phyloP scores from a whole-genome alignment of 441 rosid genomes.

The Theobroma grandiflorum region DNA sequence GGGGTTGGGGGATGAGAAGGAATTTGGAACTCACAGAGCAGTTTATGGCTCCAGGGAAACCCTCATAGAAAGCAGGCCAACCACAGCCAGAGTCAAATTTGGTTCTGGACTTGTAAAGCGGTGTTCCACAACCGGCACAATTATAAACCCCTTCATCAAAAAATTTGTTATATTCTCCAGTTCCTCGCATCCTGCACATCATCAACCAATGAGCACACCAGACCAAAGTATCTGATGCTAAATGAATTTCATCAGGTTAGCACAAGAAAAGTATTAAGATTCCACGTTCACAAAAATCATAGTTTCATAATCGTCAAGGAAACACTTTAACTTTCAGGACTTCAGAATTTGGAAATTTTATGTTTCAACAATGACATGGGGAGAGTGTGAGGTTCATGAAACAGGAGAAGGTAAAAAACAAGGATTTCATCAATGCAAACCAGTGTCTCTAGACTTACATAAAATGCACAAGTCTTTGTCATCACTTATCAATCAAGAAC shows the following conservation, averaged over 20 bases:
- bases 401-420: neutral
- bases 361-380: neutral
- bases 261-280: neutral
- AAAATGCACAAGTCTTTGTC: neutral
- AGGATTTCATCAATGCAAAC: neutral
- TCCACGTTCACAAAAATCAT: neutral
- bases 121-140: conserved; percentile 72
- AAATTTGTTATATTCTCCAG: conserved; percentile 53
- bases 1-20: neutral
- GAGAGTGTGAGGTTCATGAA: neutral
- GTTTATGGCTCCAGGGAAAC: conserved; percentile 70
- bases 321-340: neutral
- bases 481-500: neutral
- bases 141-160: conserved; percentile 60
- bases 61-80: conserved; percentile 89
- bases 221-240: neutral
- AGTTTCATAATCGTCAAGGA: neutral
- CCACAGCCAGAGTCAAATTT: conserved; percentile 83
- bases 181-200: conserved; percentile 40
- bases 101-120: conserved; percentile 65
- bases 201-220: neutral
- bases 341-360: neutral
- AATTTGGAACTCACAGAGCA: conserved; percentile 48
- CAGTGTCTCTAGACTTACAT: neutral
- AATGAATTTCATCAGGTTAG: neutral